Evolutionary conservation across 1,139 yeast species (phyloP), one percentile per base, ranked within the genome.

Genomic region (Geotrichum carabidarum): DNA sequence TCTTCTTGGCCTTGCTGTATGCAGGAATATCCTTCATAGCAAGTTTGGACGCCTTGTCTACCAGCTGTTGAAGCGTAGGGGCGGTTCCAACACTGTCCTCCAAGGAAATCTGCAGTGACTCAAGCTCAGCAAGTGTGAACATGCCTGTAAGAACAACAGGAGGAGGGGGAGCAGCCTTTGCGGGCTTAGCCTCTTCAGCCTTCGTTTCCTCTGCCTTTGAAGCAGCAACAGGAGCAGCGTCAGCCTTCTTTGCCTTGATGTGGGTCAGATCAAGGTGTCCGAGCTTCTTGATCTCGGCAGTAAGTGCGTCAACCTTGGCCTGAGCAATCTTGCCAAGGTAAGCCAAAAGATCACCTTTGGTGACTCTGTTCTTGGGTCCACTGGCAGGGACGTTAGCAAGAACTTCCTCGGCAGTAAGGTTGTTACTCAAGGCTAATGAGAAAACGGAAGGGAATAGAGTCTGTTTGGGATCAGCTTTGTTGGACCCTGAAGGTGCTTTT

Each of bases 271-370:
- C 98, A 60, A 91, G 75, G 63, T 83, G 86, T 60, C 81, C 78
- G 60, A 79, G 78, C 51, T 77, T 72, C 56, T 79, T 74, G 62
- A 91, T 72, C 65, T 75, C 83, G 44, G 79, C 72, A 8, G 87
- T 75, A 55, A 91, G 75, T 27, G 72, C 68, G 18, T 71, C 68
- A 32, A 84, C 81, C 11, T 83, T 72, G 7, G 78, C 81, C 50
- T 74, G 65, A 14, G 86, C 70, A 57, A 91, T 86, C 59, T 79
- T 70, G 31, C 98, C 97, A 56, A 91, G 69, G 67, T 81, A 83
- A 0, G 95, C 94, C 62, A 91, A 78, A 1, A 91, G 89, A 68
- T 93, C 99, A 59, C 98, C 98, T 73, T 86, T 87, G 61, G 90
- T 76, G 50, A 93, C 69, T 65, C 96, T 80, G 17, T 97, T 98